Evolutionary conservation across 306 rosid species (phyloP).

Genomic region (Sechiopsis laciniata): DNA sequence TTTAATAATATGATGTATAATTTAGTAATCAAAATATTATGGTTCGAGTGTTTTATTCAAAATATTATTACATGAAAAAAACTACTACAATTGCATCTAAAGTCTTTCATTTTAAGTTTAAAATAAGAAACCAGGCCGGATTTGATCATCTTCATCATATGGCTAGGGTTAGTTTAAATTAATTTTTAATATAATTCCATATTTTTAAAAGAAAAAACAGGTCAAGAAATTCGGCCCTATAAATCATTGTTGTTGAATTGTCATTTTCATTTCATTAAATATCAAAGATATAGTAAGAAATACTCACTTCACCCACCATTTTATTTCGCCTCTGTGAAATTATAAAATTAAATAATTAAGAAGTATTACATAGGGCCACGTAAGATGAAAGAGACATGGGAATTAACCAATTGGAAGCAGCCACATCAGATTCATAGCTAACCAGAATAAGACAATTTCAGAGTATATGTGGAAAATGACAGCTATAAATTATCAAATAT

Average conservation of each 20-base stretch:
- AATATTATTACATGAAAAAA: too few relatives aligned
- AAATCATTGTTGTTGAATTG: constrained; percentile 24
- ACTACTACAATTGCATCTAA: too few relatives aligned
- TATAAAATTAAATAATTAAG: background rate
- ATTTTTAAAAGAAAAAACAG: background rate
- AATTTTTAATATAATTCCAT: background rate
- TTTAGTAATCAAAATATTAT: too few relatives aligned
- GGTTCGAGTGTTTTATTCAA: too few relatives aligned
- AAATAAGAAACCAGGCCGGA: too few relatives aligned
- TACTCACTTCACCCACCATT: constrained; percentile 20
- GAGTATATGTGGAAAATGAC: constrained; percentile 21
- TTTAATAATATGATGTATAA: too few relatives aligned
- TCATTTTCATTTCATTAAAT: constrained; percentile 22
- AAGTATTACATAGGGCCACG: background rate
- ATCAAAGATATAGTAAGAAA: constrained; percentile 18
- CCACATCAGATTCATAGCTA: constrained; percentile 18
- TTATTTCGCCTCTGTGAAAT: background rate
- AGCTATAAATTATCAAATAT: background rate
- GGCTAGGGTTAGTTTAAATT: too few relatives aligned
- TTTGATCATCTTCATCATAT: too few relatives aligned
- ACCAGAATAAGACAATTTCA: constrained; percentile 11
- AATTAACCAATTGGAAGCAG: background rate
- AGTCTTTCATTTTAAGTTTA: too few relatives aligned
- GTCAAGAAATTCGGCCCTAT: background rate
- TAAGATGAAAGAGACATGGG: constrained; percentile 11